Base-by-base conservation (phyloP, 148 eudicot genomes). In the Rhododendron ferrugineum region DNA sequence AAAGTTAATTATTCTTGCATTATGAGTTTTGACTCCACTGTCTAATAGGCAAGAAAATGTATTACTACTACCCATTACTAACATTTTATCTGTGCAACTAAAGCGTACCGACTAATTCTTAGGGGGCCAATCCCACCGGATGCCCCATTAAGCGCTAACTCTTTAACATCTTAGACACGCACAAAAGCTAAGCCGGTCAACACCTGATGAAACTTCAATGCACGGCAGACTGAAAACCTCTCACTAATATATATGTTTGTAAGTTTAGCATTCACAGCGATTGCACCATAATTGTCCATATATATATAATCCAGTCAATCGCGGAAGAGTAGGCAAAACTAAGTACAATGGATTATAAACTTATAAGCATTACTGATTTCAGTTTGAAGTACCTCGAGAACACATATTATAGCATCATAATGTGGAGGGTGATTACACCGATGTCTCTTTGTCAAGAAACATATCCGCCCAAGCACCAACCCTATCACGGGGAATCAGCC, bases 401-500 rank as follows among this genome's bases (percentile, higher is more conserved):
- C 37, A 52, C 18, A 49, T n/a, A 79, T 52, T 32, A 28, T 58
- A 32, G 66, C 60, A 30, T 20, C 34, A 30, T 32, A n/a, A 52
- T 52, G n/a, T 36, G 47, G n/a, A 58, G 50, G 30, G 23, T 16
- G n/a, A 23, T n/a, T 7, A n/a, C 15, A 34, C 46, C 82, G 6
- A 81, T 22, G 26, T 58, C 64, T 22, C 64, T 58, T 58, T 10
- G 22, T 58, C 64, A 20, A 58, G 26, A 58, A 6, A 58, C 3
- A 58, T 58, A 58, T 58, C 64, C 26, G 26, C 64, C 7, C 64
- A 78, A 86, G 93, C 91, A 86, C 98, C 99, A 85, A 96, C 99
- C 87, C 98, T 94, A 80, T 96, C 99, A 28, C 98, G 99, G 75
- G 99, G 99, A 88, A 96, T 96, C 94, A 96, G 88, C 22, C 98